phyloP scores from a whole-genome alignment of 306 rosid species.

The Arachis hypogaea region DNA sequence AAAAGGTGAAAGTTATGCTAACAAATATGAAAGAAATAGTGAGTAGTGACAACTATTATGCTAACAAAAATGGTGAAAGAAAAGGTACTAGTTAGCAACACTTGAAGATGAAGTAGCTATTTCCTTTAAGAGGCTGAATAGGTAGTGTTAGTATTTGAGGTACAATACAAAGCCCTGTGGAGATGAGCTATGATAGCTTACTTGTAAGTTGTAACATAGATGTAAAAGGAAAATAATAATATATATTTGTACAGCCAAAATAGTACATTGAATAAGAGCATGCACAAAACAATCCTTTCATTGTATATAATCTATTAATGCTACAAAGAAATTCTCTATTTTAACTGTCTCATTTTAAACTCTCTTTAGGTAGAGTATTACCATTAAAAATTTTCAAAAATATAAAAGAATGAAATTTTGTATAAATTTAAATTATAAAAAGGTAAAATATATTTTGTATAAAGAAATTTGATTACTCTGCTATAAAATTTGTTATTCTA shows the following conservation, averaged over 20 bases:
- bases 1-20: not conserved
- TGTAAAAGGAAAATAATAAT: not conserved
- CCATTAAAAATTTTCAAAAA: not conserved
- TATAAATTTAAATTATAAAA: too few species aligned
- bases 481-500: too few species aligned
- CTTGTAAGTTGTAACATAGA: conserved; percentile 34
- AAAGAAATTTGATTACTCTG: too few species aligned
- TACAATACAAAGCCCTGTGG: conserved; percentile 14
- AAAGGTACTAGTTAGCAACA: not conserved
- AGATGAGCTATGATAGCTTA: not conserved
- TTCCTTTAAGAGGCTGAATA: not conserved
- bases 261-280: not conserved
- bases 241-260: not conserved
- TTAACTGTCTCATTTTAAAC: not conserved
- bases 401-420: too few species aligned
- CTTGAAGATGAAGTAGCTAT: not conserved
- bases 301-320: not conserved
- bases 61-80: conserved; percentile 24
- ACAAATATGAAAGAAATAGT: not conserved
- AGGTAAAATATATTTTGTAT: too few species aligned
- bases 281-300: not conserved
- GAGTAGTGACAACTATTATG: not conserved
- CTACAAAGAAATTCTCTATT: not conserved
- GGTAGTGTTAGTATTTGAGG: not conserved
- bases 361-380: not conserved